A percentile compares a stretch with the other conserved stretches of the same genome.
Conservation (phyloP, 2,329 filamentous ascomycete genomes). For the Hypoxylon sp. region DNA sequence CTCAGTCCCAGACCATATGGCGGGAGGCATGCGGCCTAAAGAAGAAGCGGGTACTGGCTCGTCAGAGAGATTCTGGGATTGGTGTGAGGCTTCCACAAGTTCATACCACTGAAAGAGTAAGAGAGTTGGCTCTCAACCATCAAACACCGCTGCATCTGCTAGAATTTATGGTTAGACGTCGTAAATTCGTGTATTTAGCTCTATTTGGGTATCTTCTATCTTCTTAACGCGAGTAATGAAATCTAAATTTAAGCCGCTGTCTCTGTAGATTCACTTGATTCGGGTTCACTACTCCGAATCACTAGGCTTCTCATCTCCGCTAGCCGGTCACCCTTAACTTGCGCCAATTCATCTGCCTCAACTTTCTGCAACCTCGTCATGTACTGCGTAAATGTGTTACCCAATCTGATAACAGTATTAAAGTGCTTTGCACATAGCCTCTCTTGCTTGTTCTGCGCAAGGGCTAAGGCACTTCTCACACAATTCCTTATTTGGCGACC, state of each 20-base stretch:
- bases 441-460: conserved; percentile 9
- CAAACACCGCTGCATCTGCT: neutral
- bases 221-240: neutral
- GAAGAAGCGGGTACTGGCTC: conserved; percentile 32
- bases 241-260: neutral
- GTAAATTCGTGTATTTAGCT: neutral
- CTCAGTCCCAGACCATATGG: conserved; percentile 31
- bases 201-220: neutral
- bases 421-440: conserved; percentile 2
- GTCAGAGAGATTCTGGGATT: conserved; percentile 31
- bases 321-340: conserved; percentile 7
- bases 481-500: conserved; percentile 6
- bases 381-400: conserved; percentile 3
- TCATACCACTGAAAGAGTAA: conserved; percentile 6
- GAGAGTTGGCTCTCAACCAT: neutral
- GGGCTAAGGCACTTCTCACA: conserved; percentile 5
- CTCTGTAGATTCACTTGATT: neutral
- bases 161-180: neutral
- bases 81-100: conserved; percentile 27
- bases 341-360: conserved; percentile 12
- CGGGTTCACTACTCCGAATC: neutral
- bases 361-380: conserved; percentile 9
- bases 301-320: conserved; percentile 7
- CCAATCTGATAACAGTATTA: neutral
- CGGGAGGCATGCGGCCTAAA: conserved; percentile 20